Base-by-base conservation (phyloP, 192 early-diverging fungal genomes). In the Phlyctochytrium planicorne region DNA sequence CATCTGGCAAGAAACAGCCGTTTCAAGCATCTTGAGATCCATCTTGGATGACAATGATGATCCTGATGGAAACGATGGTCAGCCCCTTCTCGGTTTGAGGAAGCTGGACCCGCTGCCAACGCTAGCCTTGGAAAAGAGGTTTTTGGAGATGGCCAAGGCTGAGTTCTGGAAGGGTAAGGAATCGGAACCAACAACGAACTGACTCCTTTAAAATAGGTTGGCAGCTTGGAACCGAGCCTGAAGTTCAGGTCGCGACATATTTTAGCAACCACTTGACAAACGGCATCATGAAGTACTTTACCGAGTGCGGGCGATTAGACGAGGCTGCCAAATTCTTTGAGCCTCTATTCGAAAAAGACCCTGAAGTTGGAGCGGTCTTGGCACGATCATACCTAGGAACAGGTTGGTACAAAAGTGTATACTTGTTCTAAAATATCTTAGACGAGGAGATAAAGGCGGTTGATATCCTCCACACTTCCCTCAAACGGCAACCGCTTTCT, bases 371-470 rank as follows among this genome's bases (percentile, higher is more conserved):
- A 0, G 89, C 93, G 2, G 77, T 97, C 33, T 77, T 98, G 53
- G 94, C 96, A 0, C 75, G 89, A 62, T 76, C 88, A 14, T 95
- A 92, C 36, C 56, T 85, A 14, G 78, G 71, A 53, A 80, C 65
- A 27, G 78, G 83, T 84, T 72, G 16, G 52, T 52, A 52, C 47
- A 52, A 52, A 17, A n/a, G 16, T 14, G 16, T 23, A 6, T 93
- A 65, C 81, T 87, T 20, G 55, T 34, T 73, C 6, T 30, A 37
- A 37, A 61, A 81, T 80, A 59, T 34, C 4, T 34, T 27, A 75
- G 94, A 98, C 70, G 91, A 95, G 63, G 97, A 99, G 65, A 88
- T 96, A 10, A 91, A 97, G 79, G 95, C 93, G 0, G 91, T 97
- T 47, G 85, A 92, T 29, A 84, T 93, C 47, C 76, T 99, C 63